A percentile compares a stretch with the other conserved stretches of the same genome.
Conservation (phyloP, 2,329 filamentous ascomycete species). For the Hymenoscyphus linearis region DNA sequence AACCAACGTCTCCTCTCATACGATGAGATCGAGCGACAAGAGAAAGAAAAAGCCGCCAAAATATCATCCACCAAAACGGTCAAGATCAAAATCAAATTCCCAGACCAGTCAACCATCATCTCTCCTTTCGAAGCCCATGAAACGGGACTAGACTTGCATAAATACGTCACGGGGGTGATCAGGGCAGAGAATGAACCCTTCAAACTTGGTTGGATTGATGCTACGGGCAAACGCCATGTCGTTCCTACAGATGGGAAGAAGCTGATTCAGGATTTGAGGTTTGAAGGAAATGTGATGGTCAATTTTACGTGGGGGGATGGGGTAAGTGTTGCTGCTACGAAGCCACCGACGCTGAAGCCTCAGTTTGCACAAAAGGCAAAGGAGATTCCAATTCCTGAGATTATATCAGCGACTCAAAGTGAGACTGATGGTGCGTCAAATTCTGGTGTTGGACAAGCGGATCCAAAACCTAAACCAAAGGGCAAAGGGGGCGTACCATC, state of each 20-base stretch:
- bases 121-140: constrained; percentile 64
- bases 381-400: constrained; percentile 51
- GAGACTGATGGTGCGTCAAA: not conserved
- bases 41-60: constrained; percentile 58
- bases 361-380: constrained; percentile 57
- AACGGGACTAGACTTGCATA: constrained; percentile 67
- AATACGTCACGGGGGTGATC: constrained; percentile 68
- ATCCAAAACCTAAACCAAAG: not conserved
- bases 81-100: constrained; percentile 76
- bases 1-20: constrained; percentile 81
- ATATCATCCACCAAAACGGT: constrained; percentile 63
- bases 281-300: constrained; percentile 66
- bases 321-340: constrained; percentile 51
- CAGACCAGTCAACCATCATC: constrained; percentile 75
- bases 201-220: constrained; percentile 43
- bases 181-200: constrained; percentile 61
- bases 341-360: constrained; percentile 33
- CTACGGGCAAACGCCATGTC: constrained; percentile 32
- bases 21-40: constrained; percentile 68
- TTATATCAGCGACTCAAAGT: not conserved
- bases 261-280: constrained; percentile 68
- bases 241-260: constrained; percentile 42
- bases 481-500: not conserved
- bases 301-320: constrained; percentile 69
- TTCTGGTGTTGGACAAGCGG: not conserved